These are phyloP conservation scores for Arthrobotrys entomopaga DNA, from an alignment of 2,329 filamentous ascomycete species.

Conservation along the genomic window DNA sequence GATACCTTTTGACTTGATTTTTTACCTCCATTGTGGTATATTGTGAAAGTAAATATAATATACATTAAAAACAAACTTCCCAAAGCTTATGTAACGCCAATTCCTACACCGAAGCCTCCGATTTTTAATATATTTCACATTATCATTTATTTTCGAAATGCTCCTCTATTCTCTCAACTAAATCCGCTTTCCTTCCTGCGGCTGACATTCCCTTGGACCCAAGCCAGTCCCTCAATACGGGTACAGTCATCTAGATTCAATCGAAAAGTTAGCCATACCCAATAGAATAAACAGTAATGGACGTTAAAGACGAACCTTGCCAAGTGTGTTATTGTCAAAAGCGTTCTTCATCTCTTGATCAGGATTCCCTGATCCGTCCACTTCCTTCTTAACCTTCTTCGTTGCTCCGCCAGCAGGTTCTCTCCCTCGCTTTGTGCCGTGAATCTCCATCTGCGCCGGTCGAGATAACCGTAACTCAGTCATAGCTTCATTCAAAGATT, in stretches of 20 bases:
- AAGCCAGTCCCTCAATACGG: conserved; percentile 65
- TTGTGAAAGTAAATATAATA: too few species aligned
- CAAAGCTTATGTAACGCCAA: conserved; percentile 1
- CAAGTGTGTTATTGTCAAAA: conserved; percentile 63
- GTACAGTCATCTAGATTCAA: conserved; percentile 63
- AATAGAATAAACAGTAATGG: too few species aligned
- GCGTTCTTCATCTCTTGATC: conserved; percentile 63
- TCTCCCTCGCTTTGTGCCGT: conserved; percentile 56
- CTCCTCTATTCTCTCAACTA: conserved; percentile 66
- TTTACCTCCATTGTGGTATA: too few species aligned
- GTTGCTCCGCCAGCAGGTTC: conserved; percentile 39
- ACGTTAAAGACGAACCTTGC: conserved; percentile 60
- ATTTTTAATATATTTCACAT: neutral
- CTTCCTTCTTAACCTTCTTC: conserved; percentile 53
- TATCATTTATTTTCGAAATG: conserved; percentile 64
- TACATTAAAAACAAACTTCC: neutral
- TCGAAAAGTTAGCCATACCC: conserved; percentile 20
- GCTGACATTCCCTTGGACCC: conserved; percentile 62
- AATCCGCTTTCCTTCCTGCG: conserved; percentile 66
- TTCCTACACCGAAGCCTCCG: neutral
- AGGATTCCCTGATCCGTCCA: conserved; percentile 41
- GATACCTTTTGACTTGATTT: too few species aligned
- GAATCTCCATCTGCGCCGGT: conserved; percentile 35
- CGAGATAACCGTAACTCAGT: conserved; percentile 30
- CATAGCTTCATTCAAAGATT: conserved; percentile 68